A percentile compares a stretch with the other conserved stretches of the same genome.
Conservation (phyloP, 352 stramenopile genomes). For the Globisporangium heterothallicum region DNA sequence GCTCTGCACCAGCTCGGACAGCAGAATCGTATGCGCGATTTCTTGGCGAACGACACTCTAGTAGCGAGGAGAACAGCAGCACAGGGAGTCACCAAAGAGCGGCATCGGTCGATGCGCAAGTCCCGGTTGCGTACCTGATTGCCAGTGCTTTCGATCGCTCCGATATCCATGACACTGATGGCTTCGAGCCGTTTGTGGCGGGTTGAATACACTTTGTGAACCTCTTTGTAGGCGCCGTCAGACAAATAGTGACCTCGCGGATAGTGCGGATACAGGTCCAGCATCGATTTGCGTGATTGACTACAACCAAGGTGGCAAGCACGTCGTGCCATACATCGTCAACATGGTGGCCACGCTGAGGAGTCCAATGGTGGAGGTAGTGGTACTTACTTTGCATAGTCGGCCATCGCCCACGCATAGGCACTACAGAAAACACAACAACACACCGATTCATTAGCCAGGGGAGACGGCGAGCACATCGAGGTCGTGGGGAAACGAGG, state of each 20-base stretch:
- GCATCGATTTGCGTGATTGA: slow-evolving; percentile 24
- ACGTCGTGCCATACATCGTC: too few relatives aligned
- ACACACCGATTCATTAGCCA: neutral
- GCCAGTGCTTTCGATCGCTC: slow-evolving; percentile 74
- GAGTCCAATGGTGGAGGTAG: neutral
- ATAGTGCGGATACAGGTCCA: slow-evolving; percentile 41
- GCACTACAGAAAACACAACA: slow-evolving; percentile 20
- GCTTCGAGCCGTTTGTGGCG: slow-evolving; percentile 57
- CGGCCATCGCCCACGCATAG: slow-evolving; percentile 45
- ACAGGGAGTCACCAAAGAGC: neutral
- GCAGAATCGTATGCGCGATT: slow-evolving; percentile 90
- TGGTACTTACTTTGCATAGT: slow-evolving; percentile 42
- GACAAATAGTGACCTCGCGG: slow-evolving; percentile 73
- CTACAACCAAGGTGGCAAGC: neutral
- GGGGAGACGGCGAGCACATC: slow-evolving; percentile 1
- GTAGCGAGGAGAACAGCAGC: neutral
- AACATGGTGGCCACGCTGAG: neutral
- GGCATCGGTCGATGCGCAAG: neutral
- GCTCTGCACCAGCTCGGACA: slow-evolving; percentile 84
- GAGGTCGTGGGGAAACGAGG: neutral
- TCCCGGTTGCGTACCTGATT: slow-evolving; percentile 64
- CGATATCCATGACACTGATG: slow-evolving; percentile 91
- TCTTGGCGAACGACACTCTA: slow-evolving; percentile 89
- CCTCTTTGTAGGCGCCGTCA: slow-evolving; percentile 85
- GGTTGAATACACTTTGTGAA: slow-evolving; percentile 80